phyloP scores from a whole-genome alignment of 371 early-diverging fungal genomes.

The Lichtheimia corymbifera region DNA sequence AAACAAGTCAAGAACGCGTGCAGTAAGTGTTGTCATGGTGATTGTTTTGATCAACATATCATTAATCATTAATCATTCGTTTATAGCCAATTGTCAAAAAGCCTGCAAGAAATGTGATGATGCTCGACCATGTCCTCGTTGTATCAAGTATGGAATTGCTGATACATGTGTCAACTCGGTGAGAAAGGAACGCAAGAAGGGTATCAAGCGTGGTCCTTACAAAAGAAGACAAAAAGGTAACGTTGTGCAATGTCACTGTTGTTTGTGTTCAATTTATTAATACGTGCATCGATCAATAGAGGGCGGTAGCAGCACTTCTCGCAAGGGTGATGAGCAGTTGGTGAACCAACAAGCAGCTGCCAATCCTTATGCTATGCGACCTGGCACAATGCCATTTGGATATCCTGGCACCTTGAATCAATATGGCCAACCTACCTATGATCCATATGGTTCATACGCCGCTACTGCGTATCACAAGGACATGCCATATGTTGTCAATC shows the following conservation, averaged over 20 bases:
- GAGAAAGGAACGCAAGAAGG: constrained; percentile 85
- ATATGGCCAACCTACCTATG: constrained; percentile 46
- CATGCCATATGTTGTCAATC: constrained; percentile 44
- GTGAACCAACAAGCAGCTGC: constrained; percentile 1
- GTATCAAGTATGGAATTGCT: constrained; percentile 72
- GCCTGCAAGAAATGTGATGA: constrained; percentile 95
- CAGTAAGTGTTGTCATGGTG: constrained; percentile 30
- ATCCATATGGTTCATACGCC: constrained; percentile 37
- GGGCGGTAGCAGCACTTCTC: neutral
- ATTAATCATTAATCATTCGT: neutral
- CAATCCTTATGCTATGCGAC: constrained; percentile 12
- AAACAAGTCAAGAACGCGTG: constrained; percentile 56
- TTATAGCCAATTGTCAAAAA: constrained; percentile 82
- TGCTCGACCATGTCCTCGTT: constrained; percentile 83
- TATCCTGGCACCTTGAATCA: constrained; percentile 47
- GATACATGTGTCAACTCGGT: constrained; percentile 79
- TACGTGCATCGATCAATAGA: neutral
- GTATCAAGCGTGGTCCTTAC: constrained; percentile 85
- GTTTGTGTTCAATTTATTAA: neutral
- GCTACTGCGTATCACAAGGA: constrained; percentile 27
- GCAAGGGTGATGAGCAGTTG: constrained; percentile 4
- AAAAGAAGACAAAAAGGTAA: constrained; percentile 54
- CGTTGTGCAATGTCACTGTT: neutral
- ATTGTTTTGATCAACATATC: neutral
- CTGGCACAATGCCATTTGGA: constrained; percentile 30